Conservation (phyloP, 257 asterid species). For the Echium plantagineum region DNA sequence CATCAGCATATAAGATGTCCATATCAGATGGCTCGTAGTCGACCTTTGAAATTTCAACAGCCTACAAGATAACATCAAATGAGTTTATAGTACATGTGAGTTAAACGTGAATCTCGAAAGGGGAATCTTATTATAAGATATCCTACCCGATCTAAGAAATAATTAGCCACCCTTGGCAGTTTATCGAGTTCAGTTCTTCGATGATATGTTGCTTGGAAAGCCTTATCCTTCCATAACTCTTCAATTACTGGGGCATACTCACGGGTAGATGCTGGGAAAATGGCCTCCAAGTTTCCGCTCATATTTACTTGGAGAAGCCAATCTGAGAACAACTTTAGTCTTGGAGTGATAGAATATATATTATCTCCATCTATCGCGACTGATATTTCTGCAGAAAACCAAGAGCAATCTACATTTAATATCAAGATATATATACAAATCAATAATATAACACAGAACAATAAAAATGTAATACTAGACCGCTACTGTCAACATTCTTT, state of each 20-base stretch:
- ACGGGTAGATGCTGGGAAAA: slow-evolving; percentile 85
- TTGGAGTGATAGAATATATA: slow-evolving; percentile 39
- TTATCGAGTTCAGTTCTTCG: slow-evolving; percentile 55
- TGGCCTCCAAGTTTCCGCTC: slow-evolving; percentile 69
- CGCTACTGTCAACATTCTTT: too few relatives aligned
- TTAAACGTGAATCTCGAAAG: background rate
- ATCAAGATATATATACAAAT: too few relatives aligned
- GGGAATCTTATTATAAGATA: background rate
- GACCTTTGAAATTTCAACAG: slow-evolving; percentile 57
- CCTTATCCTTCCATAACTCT: slow-evolving; percentile 59
- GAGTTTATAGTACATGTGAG: background rate
- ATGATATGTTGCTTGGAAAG: slow-evolving; percentile 66
- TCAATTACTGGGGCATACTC: slow-evolving; percentile 64
- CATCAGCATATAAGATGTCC: slow-evolving; percentile 86
- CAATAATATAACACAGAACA: too few relatives aligned
- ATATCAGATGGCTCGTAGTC: slow-evolving; percentile 77
- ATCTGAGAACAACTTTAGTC: slow-evolving; percentile 48
- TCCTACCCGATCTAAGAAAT: slow-evolving; percentile 71
- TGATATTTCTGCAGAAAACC: slow-evolving; percentile 28
- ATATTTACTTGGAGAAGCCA: slow-evolving; percentile 62
- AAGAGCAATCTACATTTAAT: too few relatives aligned
- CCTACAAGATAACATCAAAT: slow-evolving; percentile 28
- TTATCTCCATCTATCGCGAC: slow-evolving; percentile 34
- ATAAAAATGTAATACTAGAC: too few relatives aligned
- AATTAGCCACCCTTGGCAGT: slow-evolving; percentile 68